Evolutionary conservation across 805 yeast species (phyloP).

Genomic region (Ogataea degrootiae): DNA sequence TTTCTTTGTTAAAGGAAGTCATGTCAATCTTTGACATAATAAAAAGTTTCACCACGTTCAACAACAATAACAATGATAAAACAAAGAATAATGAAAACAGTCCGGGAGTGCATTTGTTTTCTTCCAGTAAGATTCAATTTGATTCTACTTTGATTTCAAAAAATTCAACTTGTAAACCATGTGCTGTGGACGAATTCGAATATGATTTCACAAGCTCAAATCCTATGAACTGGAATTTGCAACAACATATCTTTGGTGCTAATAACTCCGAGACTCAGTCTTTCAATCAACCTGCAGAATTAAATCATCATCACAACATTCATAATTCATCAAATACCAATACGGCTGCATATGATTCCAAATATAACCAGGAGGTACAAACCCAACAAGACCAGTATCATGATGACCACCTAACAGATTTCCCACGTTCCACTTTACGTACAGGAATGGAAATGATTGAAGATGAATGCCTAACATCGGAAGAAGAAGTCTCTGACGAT

Average conservation of each 20-base stretch:
- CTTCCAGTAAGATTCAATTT: not conserved
- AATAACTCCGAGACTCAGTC: not conserved
- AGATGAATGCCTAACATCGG: constrained; percentile 7
- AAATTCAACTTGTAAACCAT: constrained; percentile 10
- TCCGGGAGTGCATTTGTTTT: not conserved
- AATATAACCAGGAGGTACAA: too few species aligned
- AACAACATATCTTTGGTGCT: constrained; percentile 8
- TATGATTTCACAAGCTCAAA: constrained; percentile 25
- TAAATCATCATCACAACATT: not conserved
- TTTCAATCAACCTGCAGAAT: too few species aligned
- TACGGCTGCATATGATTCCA: too few species aligned
- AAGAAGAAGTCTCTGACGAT: constrained; percentile 10
- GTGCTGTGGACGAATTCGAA: constrained; percentile 30
- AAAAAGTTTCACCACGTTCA: not conserved
- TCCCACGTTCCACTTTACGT: too few species aligned
- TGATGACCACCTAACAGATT: too few species aligned
- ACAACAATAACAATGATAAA: not conserved
- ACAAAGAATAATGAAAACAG: not conserved
- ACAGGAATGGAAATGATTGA: not conserved
- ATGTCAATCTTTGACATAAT: constrained; percentile 1
- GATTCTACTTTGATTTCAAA: constrained; percentile 1
- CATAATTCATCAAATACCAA: not conserved
- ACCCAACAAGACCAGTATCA: too few species aligned
- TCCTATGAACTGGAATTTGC: constrained; percentile 29
- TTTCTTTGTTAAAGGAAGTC: not conserved